Evolutionary conservation across 2,329 filamentous ascomycete genomes (phyloP), one percentile per base, ranked within the genome.

Genomic region (Curvularia sp.): DNA sequence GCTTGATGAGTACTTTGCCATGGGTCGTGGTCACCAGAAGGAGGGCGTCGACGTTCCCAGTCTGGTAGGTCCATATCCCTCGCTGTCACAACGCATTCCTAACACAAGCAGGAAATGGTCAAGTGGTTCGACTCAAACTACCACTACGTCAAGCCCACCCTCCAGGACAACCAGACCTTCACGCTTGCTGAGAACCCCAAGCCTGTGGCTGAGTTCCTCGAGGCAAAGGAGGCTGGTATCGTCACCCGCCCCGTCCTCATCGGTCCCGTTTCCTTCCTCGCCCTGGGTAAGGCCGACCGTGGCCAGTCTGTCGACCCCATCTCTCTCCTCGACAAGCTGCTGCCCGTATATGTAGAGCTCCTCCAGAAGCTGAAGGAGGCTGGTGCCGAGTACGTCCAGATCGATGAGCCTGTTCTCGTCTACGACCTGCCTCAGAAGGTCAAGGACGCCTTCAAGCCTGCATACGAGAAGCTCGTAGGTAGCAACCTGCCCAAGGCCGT

Each of bases 91-190:
- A 25, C 7, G 7, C 8, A 9, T 2, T 3, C 47, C 71, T 77
- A 70, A 80, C 63, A 49, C 30, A 19, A 49, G 28, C 59, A 85
- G 84, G 95, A 99, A 87, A 99, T 99, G 95, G 95, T 99, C 75
- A 99, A 99, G 87, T 99, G 95, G 95, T 99, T 99, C 79, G 95
- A 99, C 87, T 97, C 93, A 69, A 99, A 99, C 90, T 99, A 99
- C 89, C 95, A 98, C 87, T 99, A 99, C 82, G 95, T 98, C 84
- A 98, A 98, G 89, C 95, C 95, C 67, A 97, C 95, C 64, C 88
- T 99, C 70, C 93, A 97, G 83, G 89, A 97, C 84, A 90, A 91
- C 86, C 95, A 99, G 87, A 89, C 86, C 77, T 99, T 99, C 89
- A 93, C 90, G 83, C 92, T 99, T 64, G 82, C 85, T 63, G 82